Evolutionary conservation across 176 grass and related monocot species (phyloP).

Genomic region (Puya raimondii): DNA sequence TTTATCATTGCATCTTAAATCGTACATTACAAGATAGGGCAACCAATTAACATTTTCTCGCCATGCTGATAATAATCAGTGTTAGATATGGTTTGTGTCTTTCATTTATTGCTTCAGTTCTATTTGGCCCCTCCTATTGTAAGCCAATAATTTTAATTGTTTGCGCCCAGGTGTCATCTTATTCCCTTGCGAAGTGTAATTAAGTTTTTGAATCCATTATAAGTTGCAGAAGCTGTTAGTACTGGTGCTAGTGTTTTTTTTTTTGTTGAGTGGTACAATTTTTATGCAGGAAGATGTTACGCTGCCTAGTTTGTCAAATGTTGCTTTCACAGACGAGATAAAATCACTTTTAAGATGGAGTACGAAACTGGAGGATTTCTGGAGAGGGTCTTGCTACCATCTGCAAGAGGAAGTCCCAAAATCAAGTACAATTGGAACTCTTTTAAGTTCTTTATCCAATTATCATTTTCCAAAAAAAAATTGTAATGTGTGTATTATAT

Average conservation of each 20-base stretch:
- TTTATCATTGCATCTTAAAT: too few species aligned
- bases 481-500: too few species aligned
- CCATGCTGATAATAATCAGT: too few species aligned
- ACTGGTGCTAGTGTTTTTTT: background rate
- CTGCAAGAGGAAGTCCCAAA: conserved; percentile 32
- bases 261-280: background rate
- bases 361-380: conserved; percentile 32
- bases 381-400: conserved; percentile 46
- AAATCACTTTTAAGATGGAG: conserved; percentile 10
- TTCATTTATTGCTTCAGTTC: background rate
- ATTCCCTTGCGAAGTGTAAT: too few species aligned
- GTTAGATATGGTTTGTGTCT: background rate
- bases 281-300: conserved; percentile 10
- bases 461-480: background rate
- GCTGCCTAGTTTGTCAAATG: conserved; percentile 6
- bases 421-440: conserved; percentile 24
- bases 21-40: background rate
- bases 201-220: too few species aligned
- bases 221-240: background rate
- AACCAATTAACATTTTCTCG: background rate
- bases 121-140: background rate
- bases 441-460: background rate
- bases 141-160: too few species aligned
- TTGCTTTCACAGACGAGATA: conserved; percentile 3
- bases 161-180: too few species aligned